phyloP scores from a whole-genome alignment of 106 monocot species.

The Apostasia shenzhenica region DNA sequence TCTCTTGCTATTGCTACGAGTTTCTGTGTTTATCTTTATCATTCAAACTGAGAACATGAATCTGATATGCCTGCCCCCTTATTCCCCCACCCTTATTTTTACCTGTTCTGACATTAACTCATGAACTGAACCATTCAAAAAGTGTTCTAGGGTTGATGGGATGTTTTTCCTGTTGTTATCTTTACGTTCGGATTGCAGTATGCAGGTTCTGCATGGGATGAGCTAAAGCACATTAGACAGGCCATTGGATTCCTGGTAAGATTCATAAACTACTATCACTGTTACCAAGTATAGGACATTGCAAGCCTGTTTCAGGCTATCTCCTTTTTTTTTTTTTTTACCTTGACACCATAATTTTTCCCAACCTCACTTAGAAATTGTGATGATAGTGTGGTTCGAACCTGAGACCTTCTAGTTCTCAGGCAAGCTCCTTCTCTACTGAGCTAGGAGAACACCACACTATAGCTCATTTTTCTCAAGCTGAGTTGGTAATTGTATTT shows the following conservation, averaged over 20 bases:
- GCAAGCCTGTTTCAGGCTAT: background rate
- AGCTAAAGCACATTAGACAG: slow-evolving; percentile 88
- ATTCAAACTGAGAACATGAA: too few relatives aligned
- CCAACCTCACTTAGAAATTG: background rate
- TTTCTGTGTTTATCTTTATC: too few relatives aligned
- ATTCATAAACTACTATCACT: background rate
- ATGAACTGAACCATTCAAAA: too few relatives aligned
- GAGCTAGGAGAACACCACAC: background rate
- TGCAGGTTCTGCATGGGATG: slow-evolving; percentile 91
- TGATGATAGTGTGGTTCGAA: background rate
- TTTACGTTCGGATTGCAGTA: slow-evolving; percentile 40
- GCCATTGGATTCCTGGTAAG: slow-evolving; percentile 91
- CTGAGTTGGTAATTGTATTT: background rate
- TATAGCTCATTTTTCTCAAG: background rate
- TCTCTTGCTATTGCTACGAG: too few relatives aligned
- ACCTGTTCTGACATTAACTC: too few relatives aligned
- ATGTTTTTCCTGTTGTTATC: too few relatives aligned
- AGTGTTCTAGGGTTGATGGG: too few relatives aligned
- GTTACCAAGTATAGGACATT: too few relatives aligned
- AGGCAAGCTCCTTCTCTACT: background rate
- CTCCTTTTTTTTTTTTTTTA: background rate
- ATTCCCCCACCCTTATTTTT: too few relatives aligned
- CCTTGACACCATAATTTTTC: background rate
- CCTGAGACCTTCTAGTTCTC: too few relatives aligned
- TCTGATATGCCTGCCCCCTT: too few relatives aligned